Percentiles rank a stretch among this genome's conserved stretches.
Evolutionary conservation across 2,329 filamentous ascomycete species (phyloP).

Genomic region (Proliferodiscus dingleyae): DNA sequence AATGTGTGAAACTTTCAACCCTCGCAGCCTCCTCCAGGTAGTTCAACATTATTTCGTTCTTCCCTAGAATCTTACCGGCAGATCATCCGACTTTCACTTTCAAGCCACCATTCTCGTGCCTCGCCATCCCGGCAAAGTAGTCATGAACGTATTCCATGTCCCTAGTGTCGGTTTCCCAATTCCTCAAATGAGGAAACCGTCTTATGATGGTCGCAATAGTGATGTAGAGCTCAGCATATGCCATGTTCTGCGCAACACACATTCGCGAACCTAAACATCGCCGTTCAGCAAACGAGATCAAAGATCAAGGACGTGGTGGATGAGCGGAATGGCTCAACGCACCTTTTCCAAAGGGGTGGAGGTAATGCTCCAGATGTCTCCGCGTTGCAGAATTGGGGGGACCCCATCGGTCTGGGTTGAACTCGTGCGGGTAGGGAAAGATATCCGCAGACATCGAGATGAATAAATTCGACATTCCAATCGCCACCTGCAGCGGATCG

Average conservation of each 20-base stretch:
- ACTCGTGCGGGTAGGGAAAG: slow-evolving; percentile 3
- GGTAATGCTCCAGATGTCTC: slow-evolving; percentile 2
- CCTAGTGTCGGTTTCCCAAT: slow-evolving; percentile 2
- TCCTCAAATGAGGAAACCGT: slow-evolving; percentile 3
- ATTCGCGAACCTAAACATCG: neutral
- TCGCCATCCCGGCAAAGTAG: slow-evolving; percentile 6
- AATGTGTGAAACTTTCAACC: too few species aligned
- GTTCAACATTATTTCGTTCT: too few species aligned
- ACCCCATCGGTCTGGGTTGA: slow-evolving; percentile 7
- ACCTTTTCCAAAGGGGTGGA: slow-evolving; percentile 10
- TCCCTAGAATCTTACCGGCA: too few species aligned
- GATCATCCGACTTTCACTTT: slow-evolving; percentile 4
- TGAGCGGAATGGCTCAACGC: neutral
- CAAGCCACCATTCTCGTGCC: slow-evolving; percentile 4
- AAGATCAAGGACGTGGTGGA: neutral
- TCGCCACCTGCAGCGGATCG: slow-evolving; percentile 1
- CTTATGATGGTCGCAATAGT: slow-evolving; percentile 3
- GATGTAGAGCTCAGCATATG: slow-evolving; percentile 16
- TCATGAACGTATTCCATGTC: slow-evolving; percentile 8
- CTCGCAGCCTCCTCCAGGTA: too few species aligned
- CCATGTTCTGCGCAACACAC: slow-evolving; percentile 4
- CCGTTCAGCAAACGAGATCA: neutral
- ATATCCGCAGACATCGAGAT: slow-evolving; percentile 6
- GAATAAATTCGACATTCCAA: slow-evolving; percentile 8
- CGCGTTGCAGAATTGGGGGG: neutral